Conservation (phyloP, 345 rosid genomes). For the Carallia brachiata region DNA sequence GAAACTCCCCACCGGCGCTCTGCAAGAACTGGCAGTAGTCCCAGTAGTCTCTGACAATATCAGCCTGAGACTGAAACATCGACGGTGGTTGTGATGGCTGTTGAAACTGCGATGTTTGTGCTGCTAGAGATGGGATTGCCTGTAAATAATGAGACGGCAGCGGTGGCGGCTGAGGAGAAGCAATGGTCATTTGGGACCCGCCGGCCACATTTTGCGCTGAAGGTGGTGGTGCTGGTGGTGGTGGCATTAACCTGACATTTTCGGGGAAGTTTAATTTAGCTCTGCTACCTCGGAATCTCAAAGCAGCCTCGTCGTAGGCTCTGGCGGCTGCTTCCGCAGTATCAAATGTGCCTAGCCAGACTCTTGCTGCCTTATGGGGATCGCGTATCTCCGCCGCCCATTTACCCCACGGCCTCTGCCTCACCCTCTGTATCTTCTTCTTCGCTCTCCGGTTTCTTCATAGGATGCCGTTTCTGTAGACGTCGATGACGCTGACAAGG, state of each 20-base stretch:
- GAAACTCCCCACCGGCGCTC: slow-evolving; percentile 34
- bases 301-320: slow-evolving; percentile 88
- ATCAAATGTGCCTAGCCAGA: slow-evolving; percentile 89
- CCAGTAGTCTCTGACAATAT: slow-evolving; percentile 39
- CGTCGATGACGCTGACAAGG: slow-evolving; percentile 1
- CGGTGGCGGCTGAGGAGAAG: slow-evolving; percentile 1
- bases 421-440: slow-evolving; percentile 70
- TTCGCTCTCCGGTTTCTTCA: slow-evolving; percentile 46
- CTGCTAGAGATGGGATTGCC: slow-evolving; percentile 6
- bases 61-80: slow-evolving; percentile 25
- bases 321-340: slow-evolving; percentile 87
- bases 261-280: slow-evolving; percentile 88
- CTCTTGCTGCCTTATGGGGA: slow-evolving; percentile 78
- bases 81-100: slow-evolving; percentile 9
- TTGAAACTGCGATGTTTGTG: slow-evolving; percentile 2
- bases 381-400: slow-evolving; percentile 96
- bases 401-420: slow-evolving; percentile 92
- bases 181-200: slow-evolving; percentile 18
- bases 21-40: slow-evolving; percentile 50
- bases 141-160: slow-evolving; percentile 13
- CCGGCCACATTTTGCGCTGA: slow-evolving; percentile 20
- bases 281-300: slow-evolving; percentile 76
- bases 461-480: slow-evolving; percentile 16
- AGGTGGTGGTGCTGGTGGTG: slow-evolving; percentile 17
- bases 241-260: slow-evolving; percentile 38